Conservation (phyloP, 2,329 filamentous ascomycete species). For the Diplodia scrobiculata region DNA sequence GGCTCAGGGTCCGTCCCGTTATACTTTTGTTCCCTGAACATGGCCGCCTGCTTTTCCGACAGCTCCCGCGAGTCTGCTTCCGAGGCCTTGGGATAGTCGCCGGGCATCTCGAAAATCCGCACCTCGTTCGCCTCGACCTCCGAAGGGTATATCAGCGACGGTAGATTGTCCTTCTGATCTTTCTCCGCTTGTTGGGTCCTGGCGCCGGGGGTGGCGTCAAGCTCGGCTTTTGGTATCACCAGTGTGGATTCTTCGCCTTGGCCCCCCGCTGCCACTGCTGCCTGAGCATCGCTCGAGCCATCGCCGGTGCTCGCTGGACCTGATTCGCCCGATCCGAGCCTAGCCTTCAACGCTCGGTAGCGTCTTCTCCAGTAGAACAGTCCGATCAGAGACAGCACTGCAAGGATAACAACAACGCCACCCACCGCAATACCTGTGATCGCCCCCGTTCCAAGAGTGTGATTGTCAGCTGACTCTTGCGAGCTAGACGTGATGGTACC, state of each 20-base stretch:
- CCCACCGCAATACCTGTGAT: slow-evolving; percentile 52
- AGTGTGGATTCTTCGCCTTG: slow-evolving; percentile 31
- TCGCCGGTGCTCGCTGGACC: slow-evolving; percentile 15
- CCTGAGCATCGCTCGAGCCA: slow-evolving; percentile 14
- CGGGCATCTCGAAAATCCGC: slow-evolving; percentile 55
- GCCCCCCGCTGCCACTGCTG: background rate
- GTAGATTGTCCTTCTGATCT: background rate
- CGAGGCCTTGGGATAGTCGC: slow-evolving; percentile 58
- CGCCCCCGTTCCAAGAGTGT: slow-evolving; percentile 38
- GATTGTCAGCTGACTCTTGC: background rate
- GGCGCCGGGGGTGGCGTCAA: slow-evolving; percentile 33
- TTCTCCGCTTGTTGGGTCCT: background rate
- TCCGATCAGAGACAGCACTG: slow-evolving; percentile 36
- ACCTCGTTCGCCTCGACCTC: slow-evolving; percentile 45
- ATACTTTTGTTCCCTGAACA: slow-evolving; percentile 49
- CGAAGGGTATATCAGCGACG: slow-evolving; percentile 7
- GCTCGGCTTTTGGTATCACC: slow-evolving; percentile 52
- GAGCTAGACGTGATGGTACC: background rate
- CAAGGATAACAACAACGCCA: slow-evolving; percentile 41
- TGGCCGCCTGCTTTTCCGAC: slow-evolving; percentile 54
- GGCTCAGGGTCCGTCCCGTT: slow-evolving; percentile 48
- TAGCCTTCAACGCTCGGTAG: slow-evolving; percentile 18
- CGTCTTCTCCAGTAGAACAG: slow-evolving; percentile 40
- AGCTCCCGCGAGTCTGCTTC: slow-evolving; percentile 53
- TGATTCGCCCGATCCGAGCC: slow-evolving; percentile 30